Evolutionary conservation across 2,329 filamentous ascomycete species (phyloP).

Genomic region (Talaromyces atroroseus): DNA sequence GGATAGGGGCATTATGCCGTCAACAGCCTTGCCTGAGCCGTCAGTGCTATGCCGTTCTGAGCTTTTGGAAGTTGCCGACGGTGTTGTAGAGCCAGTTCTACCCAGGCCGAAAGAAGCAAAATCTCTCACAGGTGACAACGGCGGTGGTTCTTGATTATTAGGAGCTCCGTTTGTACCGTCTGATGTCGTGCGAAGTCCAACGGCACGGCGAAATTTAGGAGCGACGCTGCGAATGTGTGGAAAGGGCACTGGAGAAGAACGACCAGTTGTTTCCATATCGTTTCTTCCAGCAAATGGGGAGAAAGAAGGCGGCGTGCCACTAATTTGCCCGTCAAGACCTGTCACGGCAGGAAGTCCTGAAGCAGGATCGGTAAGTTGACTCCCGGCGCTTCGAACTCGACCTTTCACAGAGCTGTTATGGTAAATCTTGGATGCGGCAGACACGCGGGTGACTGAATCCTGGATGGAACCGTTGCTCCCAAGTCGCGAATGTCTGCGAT

Average conservation of each 20-base stretch:
- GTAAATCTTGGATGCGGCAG: conserved; percentile 63
- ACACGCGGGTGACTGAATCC: conserved; percentile 48
- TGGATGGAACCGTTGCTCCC: conserved; percentile 71
- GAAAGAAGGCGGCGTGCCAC: conserved; percentile 33
- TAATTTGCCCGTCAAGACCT: conserved; percentile 50
- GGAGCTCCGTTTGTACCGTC: conserved; percentile 53
- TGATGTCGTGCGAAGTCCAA: conserved; percentile 78
- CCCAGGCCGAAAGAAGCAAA: conserved; percentile 61
- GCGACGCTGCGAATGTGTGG: conserved; percentile 54
- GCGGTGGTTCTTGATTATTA: conserved; percentile 42
- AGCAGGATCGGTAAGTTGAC: conserved; percentile 41
- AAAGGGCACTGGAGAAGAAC: conserved; percentile 43
- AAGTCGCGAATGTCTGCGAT: conserved; percentile 69
- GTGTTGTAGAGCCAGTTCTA: conserved; percentile 68
- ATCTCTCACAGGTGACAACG: conserved; percentile 46
- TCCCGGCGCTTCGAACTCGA: conserved; percentile 57
- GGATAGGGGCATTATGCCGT: conserved; percentile 44
- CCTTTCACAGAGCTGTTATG: conserved; percentile 52
- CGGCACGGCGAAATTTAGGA: conserved; percentile 53
- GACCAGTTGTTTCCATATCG: conserved; percentile 47
- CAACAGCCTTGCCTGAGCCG: conserved; percentile 45
- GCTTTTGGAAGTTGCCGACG: conserved; percentile 59
- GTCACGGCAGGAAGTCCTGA: conserved; percentile 24
- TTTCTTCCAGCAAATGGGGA: conserved; percentile 45
- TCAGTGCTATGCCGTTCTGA: conserved; percentile 75